phyloP scores from a whole-genome alignment of 495 filamentous ascomycete species.

The Sordaria brevicollis region DNA sequence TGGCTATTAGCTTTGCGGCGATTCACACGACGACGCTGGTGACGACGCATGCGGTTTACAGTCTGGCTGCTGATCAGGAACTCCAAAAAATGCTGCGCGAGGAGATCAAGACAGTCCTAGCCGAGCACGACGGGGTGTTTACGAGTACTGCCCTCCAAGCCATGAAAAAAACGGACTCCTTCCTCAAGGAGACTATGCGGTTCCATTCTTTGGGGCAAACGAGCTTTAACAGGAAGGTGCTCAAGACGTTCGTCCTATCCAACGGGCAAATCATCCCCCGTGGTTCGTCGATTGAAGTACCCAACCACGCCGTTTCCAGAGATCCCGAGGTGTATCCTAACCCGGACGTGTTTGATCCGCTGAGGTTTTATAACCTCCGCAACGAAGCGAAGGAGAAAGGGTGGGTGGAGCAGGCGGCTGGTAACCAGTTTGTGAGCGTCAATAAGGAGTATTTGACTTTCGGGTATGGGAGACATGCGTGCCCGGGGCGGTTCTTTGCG shows the following conservation, averaged over 20 bases:
- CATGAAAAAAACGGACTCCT: constrained; percentile 28
- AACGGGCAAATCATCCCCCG: constrained; percentile 30
- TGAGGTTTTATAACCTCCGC: constrained; percentile 39
- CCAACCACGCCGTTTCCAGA: constrained; percentile 25
- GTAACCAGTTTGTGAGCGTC: constrained; percentile 34
- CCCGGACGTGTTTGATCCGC: constrained; percentile 35
- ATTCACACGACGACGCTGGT: constrained; percentile 31
- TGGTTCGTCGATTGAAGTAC: constrained; percentile 26
- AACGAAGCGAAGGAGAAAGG: constrained; percentile 21
- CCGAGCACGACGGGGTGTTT: constrained; percentile 18
- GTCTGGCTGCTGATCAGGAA: constrained; percentile 32
- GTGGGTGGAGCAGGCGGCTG: constrained; percentile 14
- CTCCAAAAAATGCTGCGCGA: constrained; percentile 38
- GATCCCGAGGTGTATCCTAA: constrained; percentile 19
- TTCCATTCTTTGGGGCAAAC: constrained; percentile 5
- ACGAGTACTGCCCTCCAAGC: constrained; percentile 16
- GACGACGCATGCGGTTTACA: constrained; percentile 21
- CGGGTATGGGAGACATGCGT: constrained; percentile 46
- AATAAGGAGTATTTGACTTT: constrained; percentile 32
- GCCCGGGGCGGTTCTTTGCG: constrained; percentile 51
- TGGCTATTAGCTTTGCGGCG: constrained; percentile 36
- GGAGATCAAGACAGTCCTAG: constrained; percentile 34
- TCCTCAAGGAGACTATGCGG: constrained; percentile 27
- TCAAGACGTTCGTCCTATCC: constrained; percentile 28
- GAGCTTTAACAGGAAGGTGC: constrained; percentile 28